Evolutionary conservation across 164 flowering plant genomes (phyloP), one percentile per base, ranked within the genome.

Genomic region (Houttuynia cordata): DNA sequence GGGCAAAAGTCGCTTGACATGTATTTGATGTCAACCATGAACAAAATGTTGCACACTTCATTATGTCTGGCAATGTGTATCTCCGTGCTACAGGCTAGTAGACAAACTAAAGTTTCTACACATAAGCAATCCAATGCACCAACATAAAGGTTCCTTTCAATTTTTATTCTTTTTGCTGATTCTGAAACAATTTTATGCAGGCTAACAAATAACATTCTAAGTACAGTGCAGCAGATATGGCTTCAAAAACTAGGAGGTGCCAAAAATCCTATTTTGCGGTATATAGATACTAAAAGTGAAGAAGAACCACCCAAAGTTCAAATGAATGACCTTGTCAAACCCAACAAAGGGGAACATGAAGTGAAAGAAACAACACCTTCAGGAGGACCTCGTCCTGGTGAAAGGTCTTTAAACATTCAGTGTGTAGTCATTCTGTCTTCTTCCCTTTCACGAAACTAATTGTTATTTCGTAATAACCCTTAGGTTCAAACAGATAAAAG

Each of bases 171-270:
- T 50, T 1, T 50, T n/a, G n/a, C n/a, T 14, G 3, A 14, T 50
- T 50, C 20, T 14, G 52, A 50, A 50, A 50, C 56, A 53, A 53
- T 53, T 53, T 23, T 20, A 20, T 53, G 22, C 24, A 93, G 98
- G 98, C 66, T 92, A 23, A 88, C 96, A 64, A 92, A 89, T 70
- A 92, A 92, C 71, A 81, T 92, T 57, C 68, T 92, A 62, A 89
- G 95, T 78, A 83, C 93, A 7, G 79, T 79, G 30, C 98, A 92
- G 63, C 92, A 85, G 73, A 80, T 88, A 59, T 92, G 91, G 91
- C 83, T 92, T 68, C 95, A 85, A 62, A 92, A 87, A 71, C 66
- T 84, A 45, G 98, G 98, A 13, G 96, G 96, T 73, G 93, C 95
- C 3, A 79, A 78, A 66, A 76, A 61, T 77, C 81, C 84, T 9